phyloP scores from a whole-genome alignment of 1,284 basidiomycete species.

The Amylostereum areolatum region DNA sequence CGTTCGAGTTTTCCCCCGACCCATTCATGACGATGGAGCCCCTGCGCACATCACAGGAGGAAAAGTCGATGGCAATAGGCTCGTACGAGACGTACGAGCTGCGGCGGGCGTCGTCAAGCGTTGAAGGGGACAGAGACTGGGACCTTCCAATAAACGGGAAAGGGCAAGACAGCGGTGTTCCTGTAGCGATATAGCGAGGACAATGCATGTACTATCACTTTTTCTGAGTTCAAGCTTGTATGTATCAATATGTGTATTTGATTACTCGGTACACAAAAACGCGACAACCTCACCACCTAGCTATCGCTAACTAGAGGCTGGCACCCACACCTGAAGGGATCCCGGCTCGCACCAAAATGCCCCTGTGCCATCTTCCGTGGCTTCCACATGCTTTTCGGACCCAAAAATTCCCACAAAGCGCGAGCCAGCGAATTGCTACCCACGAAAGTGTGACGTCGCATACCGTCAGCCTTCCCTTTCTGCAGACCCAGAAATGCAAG shows the following conservation, averaged over 20 bases:
- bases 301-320: constrained; percentile 4
- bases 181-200: too few relatives aligned
- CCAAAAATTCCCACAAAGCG: constrained; percentile 44
- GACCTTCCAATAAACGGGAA: too few relatives aligned
- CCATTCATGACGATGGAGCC: too few relatives aligned
- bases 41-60: too few relatives aligned
- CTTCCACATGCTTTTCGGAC: constrained; percentile 32
- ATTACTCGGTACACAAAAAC: too few relatives aligned
- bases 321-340: constrained; percentile 54
- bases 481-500: background rate
- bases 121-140: too few relatives aligned
- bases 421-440: constrained; percentile 21
- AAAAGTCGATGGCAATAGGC: background rate
- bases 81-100: constrained; percentile 4
- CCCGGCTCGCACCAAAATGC: constrained; percentile 48
- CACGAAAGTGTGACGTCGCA: background rate
- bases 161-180: too few relatives aligned
- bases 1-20: too few relatives aligned
- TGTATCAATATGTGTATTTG: too few relatives aligned
- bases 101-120: constrained; percentile 1
- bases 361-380: constrained; percentile 51
- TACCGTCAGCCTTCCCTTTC: background rate
- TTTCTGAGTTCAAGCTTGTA: too few relatives aligned
- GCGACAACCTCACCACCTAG: too few relatives aligned
- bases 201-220: too few relatives aligned